A percentile compares a stretch with the other conserved stretches of the same genome.
Conservation (phyloP, 495 filamentous ascomycete genomes). For the Aspergillus egyptiacus region DNA sequence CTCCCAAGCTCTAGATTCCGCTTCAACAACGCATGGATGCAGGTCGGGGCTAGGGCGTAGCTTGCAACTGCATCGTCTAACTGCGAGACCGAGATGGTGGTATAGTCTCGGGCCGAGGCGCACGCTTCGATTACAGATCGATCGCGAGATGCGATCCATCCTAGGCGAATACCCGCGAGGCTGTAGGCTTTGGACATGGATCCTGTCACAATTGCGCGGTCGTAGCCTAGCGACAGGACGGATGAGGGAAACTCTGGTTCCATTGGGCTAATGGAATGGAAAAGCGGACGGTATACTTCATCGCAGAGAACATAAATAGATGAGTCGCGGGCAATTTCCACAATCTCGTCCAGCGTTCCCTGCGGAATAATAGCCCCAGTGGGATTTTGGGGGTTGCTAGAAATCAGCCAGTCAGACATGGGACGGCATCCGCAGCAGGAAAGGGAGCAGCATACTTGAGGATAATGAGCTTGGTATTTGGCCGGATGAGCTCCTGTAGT, state of each 20-base stretch:
- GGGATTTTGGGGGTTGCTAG: conserved; percentile 85
- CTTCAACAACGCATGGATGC: conserved; percentile 59
- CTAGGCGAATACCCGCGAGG: conserved; percentile 73
- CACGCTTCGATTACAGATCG: conserved; percentile 57
- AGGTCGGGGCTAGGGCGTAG: conserved; percentile 59
- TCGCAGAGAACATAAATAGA: conserved; percentile 68
- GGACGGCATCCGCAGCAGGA: background rate
- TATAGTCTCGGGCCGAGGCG: conserved; percentile 69
- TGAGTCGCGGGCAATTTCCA: conserved; percentile 55
- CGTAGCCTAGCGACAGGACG: conserved; percentile 64
- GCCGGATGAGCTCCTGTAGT: conserved; percentile 59
- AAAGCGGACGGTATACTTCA: conserved; percentile 87
- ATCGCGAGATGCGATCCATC: conserved; percentile 74
- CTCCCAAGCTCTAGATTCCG: conserved; percentile 68
- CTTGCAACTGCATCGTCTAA: conserved; percentile 75
- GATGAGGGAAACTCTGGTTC: conserved; percentile 59
- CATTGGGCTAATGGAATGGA: conserved; percentile 61
- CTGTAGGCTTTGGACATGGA: conserved; percentile 86
- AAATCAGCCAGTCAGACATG: background rate
- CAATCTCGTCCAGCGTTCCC: conserved; percentile 52
- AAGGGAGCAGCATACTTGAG: conserved; percentile 46
- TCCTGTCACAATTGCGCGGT: conserved; percentile 65
- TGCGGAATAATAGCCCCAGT: conserved; percentile 67
- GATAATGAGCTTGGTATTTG: conserved; percentile 71
- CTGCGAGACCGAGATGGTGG: conserved; percentile 77